Conservation (phyloP, 2,329 filamentous ascomycete genomes). For the Sporothrix humicola region DNA sequence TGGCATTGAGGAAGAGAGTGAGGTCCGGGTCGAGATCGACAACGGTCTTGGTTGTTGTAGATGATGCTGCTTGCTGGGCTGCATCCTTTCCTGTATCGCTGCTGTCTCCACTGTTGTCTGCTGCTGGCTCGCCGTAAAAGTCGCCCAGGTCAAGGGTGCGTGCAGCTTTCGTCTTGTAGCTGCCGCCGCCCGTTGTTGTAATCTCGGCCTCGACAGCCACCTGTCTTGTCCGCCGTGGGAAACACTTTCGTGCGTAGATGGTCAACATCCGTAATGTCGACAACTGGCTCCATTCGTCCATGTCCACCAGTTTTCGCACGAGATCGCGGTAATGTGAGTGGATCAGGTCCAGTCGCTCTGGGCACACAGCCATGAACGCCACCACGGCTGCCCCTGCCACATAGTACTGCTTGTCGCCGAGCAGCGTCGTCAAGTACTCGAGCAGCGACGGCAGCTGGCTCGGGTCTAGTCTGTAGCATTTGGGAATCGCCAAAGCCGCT, state of each 20-base stretch:
- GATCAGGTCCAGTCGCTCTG: constrained; percentile 83
- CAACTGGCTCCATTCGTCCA: constrained; percentile 98
- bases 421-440: constrained; percentile 76
- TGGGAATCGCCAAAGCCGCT: constrained; percentile 90
- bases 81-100: constrained; percentile 39
- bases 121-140: constrained; percentile 78
- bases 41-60: constrained; percentile 57
- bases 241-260: constrained; percentile 83
- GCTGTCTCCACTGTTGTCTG: constrained; percentile 36
- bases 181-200: constrained; percentile 42
- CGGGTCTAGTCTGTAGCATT: constrained; percentile 91
- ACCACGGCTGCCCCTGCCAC: constrained; percentile 93
- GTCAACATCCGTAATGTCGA: constrained; percentile 82
- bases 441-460: constrained; percentile 82
- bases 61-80: constrained; percentile 41
- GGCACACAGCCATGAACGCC: constrained; percentile 88
- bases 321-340: constrained; percentile 87
- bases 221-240: constrained; percentile 71
- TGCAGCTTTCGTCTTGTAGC: constrained; percentile 39
- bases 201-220: constrained; percentile 39
- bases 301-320: constrained; percentile 90
- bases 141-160: constrained; percentile 60
- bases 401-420: constrained; percentile 93
- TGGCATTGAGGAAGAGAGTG: constrained; percentile 76
- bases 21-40: constrained; percentile 80